A percentile compares a stretch with the other conserved stretches of the same genome.
Conservation (phyloP, 1,284 basidiomycete genomes). For the Ganoderma sinense region DNA sequence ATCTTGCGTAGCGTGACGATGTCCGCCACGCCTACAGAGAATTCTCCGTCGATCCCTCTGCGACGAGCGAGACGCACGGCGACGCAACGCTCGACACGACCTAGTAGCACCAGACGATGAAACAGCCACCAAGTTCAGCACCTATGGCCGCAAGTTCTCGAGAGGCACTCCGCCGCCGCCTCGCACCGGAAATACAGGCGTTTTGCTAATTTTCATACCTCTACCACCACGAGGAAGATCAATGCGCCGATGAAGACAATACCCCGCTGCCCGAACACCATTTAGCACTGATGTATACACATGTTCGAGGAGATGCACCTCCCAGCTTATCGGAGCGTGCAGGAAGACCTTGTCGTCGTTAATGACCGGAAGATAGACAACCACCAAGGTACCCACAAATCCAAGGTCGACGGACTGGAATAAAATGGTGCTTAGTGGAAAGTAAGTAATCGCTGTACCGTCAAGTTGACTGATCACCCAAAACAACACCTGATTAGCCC, state of each 20-base stretch:
- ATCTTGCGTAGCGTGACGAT: constrained; percentile 37
- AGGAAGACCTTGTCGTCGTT: not conserved
- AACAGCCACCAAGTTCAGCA: not conserved
- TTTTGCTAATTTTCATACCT: not conserved
- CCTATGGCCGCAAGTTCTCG: not conserved
- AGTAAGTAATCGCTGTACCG: not conserved
- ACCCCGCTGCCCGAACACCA: not conserved
- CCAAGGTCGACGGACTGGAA: not conserved
- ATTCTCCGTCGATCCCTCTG: constrained; percentile 34
- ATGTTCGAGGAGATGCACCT: not conserved
- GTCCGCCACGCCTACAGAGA: constrained; percentile 35
- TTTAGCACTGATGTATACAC: not conserved
- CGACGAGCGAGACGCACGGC: constrained; percentile 38
- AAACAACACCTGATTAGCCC: not conserved
- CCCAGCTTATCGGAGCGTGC: not conserved
- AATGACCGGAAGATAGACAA: not conserved
- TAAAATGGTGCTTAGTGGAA: not conserved
- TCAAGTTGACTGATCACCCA: not conserved
- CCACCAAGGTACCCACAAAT: not conserved
- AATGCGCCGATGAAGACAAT: not conserved
- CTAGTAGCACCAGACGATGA: not conserved
- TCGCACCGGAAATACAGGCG: not conserved
- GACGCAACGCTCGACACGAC: constrained; percentile 39
- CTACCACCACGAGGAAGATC: not conserved
- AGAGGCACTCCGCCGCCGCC: not conserved